Percentiles rank a stretch among this genome's conserved stretches.
Conservation (phyloP, 2,329 filamentous ascomycete genomes). For the Metarhizium anisopliae region DNA sequence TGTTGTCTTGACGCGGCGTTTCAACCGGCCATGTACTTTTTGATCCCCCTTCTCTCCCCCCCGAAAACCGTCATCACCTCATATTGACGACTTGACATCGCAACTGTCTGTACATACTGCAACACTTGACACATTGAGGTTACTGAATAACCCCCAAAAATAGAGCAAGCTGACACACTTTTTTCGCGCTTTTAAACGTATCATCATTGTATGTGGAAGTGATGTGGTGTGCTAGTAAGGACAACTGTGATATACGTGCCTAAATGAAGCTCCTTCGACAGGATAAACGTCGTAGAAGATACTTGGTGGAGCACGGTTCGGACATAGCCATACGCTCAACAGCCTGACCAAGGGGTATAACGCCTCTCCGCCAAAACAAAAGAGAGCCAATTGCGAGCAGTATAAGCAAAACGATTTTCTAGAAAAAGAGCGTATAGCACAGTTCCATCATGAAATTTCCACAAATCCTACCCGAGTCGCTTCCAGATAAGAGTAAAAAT, state of each 20-base stretch:
- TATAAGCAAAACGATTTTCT: too few relatives aligned
- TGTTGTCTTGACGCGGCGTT: slow-evolving; percentile 4
- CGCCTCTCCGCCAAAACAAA: too few relatives aligned
- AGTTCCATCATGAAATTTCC: background rate
- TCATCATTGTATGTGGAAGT: background rate
- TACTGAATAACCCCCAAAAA: background rate
- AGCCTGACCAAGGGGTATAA: too few relatives aligned
- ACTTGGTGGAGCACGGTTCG: too few relatives aligned
- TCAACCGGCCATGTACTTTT: slow-evolving; percentile 4
- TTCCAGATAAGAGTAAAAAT: background rate
- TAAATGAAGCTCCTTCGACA: background rate
- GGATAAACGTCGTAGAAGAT: too few relatives aligned
- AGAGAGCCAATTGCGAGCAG: too few relatives aligned
- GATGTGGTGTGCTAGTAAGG: background rate
- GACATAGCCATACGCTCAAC: too few relatives aligned
- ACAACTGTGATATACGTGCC: background rate
- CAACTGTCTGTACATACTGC: slow-evolving; percentile 4
- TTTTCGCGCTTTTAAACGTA: background rate
- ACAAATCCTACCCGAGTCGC: background rate
- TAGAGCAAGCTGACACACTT: background rate
- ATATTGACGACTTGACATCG: background rate
- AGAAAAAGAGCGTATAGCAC: too few relatives aligned
- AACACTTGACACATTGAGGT: background rate
- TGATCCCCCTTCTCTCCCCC: background rate
- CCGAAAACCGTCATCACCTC: background rate